These are phyloP conservation scores for Metarhizium rileyi DNA, from an alignment of 2,329 filamentous ascomycete genomes.

Conservation along the genomic window DNA sequence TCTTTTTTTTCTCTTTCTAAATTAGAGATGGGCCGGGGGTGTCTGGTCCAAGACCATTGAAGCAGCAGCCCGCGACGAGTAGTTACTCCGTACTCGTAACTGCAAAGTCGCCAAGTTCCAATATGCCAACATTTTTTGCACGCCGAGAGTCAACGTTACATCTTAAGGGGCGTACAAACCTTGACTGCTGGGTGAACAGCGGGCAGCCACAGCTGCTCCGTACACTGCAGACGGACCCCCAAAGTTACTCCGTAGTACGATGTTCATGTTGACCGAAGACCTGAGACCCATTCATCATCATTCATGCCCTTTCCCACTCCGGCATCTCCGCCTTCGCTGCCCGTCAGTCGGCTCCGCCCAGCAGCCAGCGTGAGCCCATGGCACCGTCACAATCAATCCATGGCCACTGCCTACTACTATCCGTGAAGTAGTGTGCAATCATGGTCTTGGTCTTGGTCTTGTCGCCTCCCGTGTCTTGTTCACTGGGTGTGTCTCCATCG, in stretches of 20 bases:
- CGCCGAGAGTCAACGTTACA: constrained; percentile 13
- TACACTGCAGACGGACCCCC: no score
- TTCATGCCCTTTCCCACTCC: background rate
- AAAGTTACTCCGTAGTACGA: no score
- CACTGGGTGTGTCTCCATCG: constrained; percentile 1
- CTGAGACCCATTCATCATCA: no score
- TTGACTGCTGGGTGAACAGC: background rate
- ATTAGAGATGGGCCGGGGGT: no score
- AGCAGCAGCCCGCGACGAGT: background rate
- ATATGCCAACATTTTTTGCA: no score
- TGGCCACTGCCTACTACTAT: background rate
- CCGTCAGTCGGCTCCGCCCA: constrained; percentile 2
- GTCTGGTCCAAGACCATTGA: no score
- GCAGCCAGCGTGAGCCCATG: constrained; percentile 5
- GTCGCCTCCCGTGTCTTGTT: background rate
- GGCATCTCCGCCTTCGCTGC: background rate
- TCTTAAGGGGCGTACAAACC: background rate
- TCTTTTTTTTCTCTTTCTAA: no score
- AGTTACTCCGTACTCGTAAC: no score
- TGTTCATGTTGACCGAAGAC: no score
- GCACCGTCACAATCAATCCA: constrained; percentile 6
- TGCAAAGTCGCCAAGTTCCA: no score
- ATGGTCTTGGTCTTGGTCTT: background rate
- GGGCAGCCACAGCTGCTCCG: no score
- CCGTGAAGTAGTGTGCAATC: background rate